Conservation (phyloP, 306 rosid genomes). For the Cicer yamashitae region DNA sequence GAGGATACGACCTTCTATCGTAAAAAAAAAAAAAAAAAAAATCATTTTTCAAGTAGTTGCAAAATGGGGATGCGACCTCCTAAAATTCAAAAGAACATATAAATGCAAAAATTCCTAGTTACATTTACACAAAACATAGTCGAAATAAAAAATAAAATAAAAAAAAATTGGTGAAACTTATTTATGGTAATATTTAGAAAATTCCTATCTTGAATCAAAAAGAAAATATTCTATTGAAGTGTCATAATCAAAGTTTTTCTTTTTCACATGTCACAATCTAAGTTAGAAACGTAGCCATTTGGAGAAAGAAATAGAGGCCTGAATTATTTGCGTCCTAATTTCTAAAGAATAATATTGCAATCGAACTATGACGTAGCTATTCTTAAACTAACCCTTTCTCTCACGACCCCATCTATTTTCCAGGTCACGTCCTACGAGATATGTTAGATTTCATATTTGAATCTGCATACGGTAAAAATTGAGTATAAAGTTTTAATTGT, state of each 20-base stretch:
- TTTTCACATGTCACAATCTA: conserved; percentile 32
- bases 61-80: too few species aligned
- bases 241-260: neutral
- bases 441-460: neutral
- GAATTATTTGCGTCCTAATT: conserved; percentile 3
- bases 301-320: conserved; percentile 37
- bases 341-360: neutral
- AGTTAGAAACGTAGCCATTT: conserved; percentile 43
- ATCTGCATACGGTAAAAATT: neutral
- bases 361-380: neutral
- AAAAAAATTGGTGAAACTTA: neutral
- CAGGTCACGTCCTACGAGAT: neutral
- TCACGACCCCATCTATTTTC: conserved; percentile 9
- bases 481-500: too few species aligned
- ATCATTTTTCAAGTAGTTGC: too few species aligned
- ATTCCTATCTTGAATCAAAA: neutral
- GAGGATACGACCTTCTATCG: too few species aligned
- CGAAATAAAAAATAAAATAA: too few species aligned
- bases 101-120: too few species aligned
- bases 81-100: too few species aligned
- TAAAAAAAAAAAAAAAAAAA: too few species aligned
- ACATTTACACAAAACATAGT: too few species aligned
- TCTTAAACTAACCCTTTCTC: conserved; percentile 18
- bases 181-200: neutral
- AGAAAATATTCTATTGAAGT: neutral